phyloP scores from a whole-genome alignment of 441 rosid species.

The Aquilaria agallochum region DNA sequence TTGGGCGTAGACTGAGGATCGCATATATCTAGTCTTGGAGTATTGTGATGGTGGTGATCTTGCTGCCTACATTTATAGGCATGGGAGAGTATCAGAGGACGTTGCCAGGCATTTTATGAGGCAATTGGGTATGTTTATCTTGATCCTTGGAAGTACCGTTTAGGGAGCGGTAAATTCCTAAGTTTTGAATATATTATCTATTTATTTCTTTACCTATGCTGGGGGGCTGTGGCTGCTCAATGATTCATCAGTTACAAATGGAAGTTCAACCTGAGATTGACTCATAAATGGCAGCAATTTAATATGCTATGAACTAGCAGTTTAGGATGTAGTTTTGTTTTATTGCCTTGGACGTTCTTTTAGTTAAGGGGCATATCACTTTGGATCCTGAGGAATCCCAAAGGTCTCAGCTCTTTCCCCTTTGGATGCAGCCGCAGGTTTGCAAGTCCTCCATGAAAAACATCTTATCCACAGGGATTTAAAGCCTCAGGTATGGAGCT shows the following conservation, averaged over 20 bases:
- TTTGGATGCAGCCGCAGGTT: slow-evolving; percentile 63
- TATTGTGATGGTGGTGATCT: slow-evolving; percentile 91
- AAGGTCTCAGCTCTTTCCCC: slow-evolving; percentile 4
- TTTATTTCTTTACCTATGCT: slow-evolving; percentile 2
- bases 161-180: not conserved
- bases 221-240: slow-evolving; percentile 3
- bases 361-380: not conserved
- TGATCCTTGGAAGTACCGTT: too few species aligned
- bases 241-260: not conserved
- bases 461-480: slow-evolving; percentile 82
- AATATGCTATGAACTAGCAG: not conserved
- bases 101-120: slow-evolving; percentile 79
- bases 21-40: slow-evolving; percentile 76
- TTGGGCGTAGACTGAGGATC: slow-evolving; percentile 48
- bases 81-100: slow-evolving; percentile 61
- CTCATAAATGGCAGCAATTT: not conserved
- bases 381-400: not conserved
- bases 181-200: not conserved
- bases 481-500: slow-evolving; percentile 69
- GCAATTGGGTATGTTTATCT: slow-evolving; percentile 51
- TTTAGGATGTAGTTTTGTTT: slow-evolving; percentile 1
- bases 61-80: slow-evolving; percentile 54
- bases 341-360: not conserved
- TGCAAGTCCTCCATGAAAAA: slow-evolving; percentile 81
- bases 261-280: not conserved